Evolutionary conservation across 2,329 filamentous ascomycete species (phyloP), one percentile per base, ranked within the genome.

Genomic region (Ceratocystiopsis sp.): DNA sequence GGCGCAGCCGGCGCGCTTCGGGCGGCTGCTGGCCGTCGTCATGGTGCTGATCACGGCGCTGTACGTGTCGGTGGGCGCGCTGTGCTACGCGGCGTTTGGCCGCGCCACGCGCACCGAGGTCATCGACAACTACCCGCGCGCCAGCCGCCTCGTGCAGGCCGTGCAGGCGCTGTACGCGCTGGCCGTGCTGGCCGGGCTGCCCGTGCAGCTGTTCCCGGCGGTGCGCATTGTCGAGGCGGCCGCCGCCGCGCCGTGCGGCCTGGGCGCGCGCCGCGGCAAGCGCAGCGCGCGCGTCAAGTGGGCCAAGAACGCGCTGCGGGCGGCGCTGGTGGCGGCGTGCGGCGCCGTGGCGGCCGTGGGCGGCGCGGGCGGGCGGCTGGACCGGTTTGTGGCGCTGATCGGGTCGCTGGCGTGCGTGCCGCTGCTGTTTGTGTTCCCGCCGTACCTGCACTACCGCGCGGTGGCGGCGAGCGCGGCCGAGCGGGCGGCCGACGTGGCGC

Each of bases 11-110:
- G 65, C 82, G 48, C 68, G 75, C 16, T 85, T 85, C 52, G 68
- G 73, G 51, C 65, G 64, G 45, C 67, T 85, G 3, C 70, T 85
- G 1, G 79, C 68, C 47, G 50, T 73, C 13, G 74, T 85, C 58
- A 84, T 85, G 80, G 54, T 77, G 47, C 66, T 84, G 58, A 82
- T 84, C 55, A 84, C 80, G 4, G 57, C 78, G 49, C 71, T 84
- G 51, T 85, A 81, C 59, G 80, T 77, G 2, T 79, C 77, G 0
- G 75, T 84, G 16, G 80, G 80, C 35, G 75, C 75, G 0, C 68
- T 85, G 18, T 83, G 78, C 57, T 85, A 85, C 56, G 79, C 77
- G 15, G 80, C 79, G 0, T 84, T 84, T 54, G 80, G 80, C 41
- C 66, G 70, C 44, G 59, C 68, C 43, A 84, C 80, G 10, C 70